A percentile compares a stretch with the other conserved stretches of the same genome.
These are phyloP conservation scores for Trametes punicea DNA, from an alignment of 768 basidiomycete species.

Conservation along the genomic window DNA sequence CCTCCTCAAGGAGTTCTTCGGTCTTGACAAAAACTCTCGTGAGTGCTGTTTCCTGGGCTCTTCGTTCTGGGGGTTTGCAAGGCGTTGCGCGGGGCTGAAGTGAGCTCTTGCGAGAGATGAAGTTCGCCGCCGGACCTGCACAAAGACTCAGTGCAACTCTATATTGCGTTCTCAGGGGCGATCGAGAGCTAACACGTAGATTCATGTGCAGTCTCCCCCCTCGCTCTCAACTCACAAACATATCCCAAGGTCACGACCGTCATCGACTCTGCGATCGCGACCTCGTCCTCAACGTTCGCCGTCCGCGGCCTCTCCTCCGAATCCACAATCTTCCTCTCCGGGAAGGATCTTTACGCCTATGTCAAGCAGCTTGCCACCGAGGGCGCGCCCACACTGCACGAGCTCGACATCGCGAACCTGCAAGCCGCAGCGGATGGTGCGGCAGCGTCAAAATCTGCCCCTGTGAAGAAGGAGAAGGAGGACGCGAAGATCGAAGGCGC, in stretches of 20 bases:
- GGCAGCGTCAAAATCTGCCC: conserved; percentile 34
- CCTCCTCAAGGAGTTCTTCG: conserved; percentile 80
- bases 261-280: conserved; percentile 75
- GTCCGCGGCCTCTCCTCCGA: conserved; percentile 71
- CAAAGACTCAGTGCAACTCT: neutral
- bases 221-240: conserved; percentile 61
- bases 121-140: too few relatives aligned
- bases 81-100: too few relatives aligned
- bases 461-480: conserved; percentile 54
- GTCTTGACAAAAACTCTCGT: conserved; percentile 84
- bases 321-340: conserved; percentile 74
- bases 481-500: conserved; percentile 83
- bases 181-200: conserved; percentile 18
- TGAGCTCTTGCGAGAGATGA: too few relatives aligned
- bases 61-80: too few relatives aligned
- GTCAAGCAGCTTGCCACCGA: conserved; percentile 68
- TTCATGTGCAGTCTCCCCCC: conserved; percentile 65
- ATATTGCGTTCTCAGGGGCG: too few relatives aligned
- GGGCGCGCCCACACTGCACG: conserved; percentile 54
- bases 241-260: conserved; percentile 74
- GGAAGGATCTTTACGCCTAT: conserved; percentile 70
- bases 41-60: conserved; percentile 33
- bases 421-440: conserved; percentile 44
- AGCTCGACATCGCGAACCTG: conserved; percentile 68
- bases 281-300: conserved; percentile 65